Conservation (phyloP, 176 grass and related monocot species). For the Zoysia japonica region DNA sequence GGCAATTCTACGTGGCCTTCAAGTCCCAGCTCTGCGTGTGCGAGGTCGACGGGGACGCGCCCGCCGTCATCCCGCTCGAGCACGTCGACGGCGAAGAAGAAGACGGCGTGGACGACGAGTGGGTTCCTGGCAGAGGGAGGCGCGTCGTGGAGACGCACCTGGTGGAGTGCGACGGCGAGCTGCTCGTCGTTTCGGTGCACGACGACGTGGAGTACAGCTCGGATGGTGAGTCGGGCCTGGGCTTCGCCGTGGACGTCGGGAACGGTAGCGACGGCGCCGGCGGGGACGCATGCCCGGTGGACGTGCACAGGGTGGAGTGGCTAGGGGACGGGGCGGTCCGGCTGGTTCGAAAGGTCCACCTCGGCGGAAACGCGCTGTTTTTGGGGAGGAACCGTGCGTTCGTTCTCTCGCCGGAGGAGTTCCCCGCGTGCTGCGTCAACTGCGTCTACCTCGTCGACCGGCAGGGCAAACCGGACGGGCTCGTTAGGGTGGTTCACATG, state of each 20-base stretch:
- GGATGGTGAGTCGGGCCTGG: conserved; percentile 3
- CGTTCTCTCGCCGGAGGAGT: conserved; percentile 40
- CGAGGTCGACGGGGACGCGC: background rate
- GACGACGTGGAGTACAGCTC: conserved; percentile 32
- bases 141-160: conserved; percentile 43
- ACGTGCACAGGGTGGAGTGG: conserved; percentile 43
- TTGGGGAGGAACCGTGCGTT: conserved; percentile 47
- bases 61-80: conserved; percentile 37
- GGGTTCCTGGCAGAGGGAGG: background rate
- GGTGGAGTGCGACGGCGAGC: conserved; percentile 38
- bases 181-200: conserved; percentile 40
- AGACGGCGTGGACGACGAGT: conserved; percentile 10
- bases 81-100: background rate
- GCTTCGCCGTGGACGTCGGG: background rate
- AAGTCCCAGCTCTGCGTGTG: conserved; percentile 20
- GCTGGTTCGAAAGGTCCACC: conserved; percentile 2
- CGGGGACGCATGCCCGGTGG: conserved; percentile 17
- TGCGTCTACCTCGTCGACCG: conserved; percentile 52
- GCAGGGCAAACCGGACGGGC: conserved; percentile 48
- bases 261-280: too few species aligned
- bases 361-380: conserved; percentile 33
- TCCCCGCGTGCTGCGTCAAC: conserved; percentile 44
- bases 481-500: conserved; percentile 41
- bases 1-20: conserved; percentile 53
- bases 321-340: background rate